phyloP scores from a whole-genome alignment of 306 rosid genomes.

The Rosa persica region DNA sequence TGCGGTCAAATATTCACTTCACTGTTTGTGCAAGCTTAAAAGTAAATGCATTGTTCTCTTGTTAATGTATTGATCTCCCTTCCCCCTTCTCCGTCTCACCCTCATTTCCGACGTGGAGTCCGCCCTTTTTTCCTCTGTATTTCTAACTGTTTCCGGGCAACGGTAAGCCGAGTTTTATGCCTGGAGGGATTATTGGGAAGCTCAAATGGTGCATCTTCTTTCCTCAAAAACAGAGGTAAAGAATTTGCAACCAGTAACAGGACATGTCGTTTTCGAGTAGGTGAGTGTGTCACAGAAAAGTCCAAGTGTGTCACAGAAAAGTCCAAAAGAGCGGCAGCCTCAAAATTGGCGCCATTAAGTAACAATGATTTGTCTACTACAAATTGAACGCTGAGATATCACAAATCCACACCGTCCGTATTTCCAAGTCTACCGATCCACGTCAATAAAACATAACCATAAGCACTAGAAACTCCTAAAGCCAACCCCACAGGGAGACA shows the following conservation, averaged over 20 bases:
- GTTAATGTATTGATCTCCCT: slow-evolving; percentile 14
- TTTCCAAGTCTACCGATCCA: neutral
- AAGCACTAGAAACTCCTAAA: neutral
- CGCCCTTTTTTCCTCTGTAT: neutral
- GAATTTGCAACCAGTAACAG: neutral
- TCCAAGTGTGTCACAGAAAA: slow-evolving; percentile 25
- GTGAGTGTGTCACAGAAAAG: slow-evolving; percentile 19
- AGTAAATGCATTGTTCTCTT: slow-evolving; percentile 46
- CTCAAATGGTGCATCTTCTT: neutral
- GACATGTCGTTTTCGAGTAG: slow-evolving; percentile 7
- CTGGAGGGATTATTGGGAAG: neutral
- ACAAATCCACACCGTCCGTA: neutral
- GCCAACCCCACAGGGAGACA: slow-evolving; percentile 40
- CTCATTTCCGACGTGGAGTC: neutral
- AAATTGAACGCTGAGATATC: neutral
- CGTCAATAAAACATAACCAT: neutral
- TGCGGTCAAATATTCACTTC: slow-evolving; percentile 26
- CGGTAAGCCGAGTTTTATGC: too few species aligned
- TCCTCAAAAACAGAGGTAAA: neutral
- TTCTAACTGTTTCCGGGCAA: neutral
- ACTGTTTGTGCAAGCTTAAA: slow-evolving; percentile 43
- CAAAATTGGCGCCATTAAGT: slow-evolving; percentile 50
- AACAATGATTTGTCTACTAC: slow-evolving; percentile 4
- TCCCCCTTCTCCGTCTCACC: neutral
- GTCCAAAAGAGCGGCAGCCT: slow-evolving; percentile 28